Evolutionary conservation across 2,329 filamentous ascomycete species (phyloP).

Genomic region (Microdochium trichocladiopsis): DNA sequence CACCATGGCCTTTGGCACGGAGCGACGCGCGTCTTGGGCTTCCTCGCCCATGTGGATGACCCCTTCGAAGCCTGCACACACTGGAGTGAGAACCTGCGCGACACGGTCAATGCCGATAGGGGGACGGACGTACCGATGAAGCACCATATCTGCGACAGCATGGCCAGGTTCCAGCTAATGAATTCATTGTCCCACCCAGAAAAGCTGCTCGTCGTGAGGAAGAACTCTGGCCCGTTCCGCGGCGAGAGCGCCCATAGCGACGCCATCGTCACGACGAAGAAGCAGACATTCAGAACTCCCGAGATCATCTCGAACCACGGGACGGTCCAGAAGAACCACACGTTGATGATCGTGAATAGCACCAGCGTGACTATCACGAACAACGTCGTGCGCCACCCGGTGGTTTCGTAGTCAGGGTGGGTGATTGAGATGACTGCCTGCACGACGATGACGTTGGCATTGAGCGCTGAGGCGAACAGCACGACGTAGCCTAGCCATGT

Average conservation of each 20-base stretch:
- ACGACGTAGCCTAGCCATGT: slow-evolving; percentile 5
- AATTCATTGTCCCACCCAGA: slow-evolving; percentile 6
- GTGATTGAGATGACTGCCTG: slow-evolving; percentile 4
- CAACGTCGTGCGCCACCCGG: slow-evolving; percentile 5
- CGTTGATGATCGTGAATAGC: slow-evolving; percentile 2
- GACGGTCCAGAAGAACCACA: slow-evolving; percentile 2
- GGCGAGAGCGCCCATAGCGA: slow-evolving; percentile 4
- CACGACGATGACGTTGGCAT: slow-evolving; percentile 3
- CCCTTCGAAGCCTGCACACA: slow-evolving; percentile 3
- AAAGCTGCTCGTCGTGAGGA: slow-evolving; percentile 1
- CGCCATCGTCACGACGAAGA: slow-evolving; percentile 3
- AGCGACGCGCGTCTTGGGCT: slow-evolving; percentile 5
- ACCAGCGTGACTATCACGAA: slow-evolving; percentile 1
- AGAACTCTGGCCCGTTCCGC: slow-evolving; percentile 1
- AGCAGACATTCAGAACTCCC: slow-evolving; percentile 2
- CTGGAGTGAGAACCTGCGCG: background rate
- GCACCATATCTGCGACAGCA: slow-evolving; percentile 5
- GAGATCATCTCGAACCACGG: slow-evolving; percentile 5
- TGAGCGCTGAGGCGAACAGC: slow-evolving; percentile 2
- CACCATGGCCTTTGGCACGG: slow-evolving; percentile 3
- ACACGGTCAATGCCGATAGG: background rate
- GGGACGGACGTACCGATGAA: slow-evolving; percentile 2
- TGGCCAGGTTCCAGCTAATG: slow-evolving; percentile 2
- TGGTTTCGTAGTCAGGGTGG: slow-evolving; percentile 3
- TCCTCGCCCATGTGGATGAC: slow-evolving; percentile 8